These are phyloP conservation scores for Lipomyces starkeyi DNA, from an alignment of 805 yeast species.

Conservation along the genomic window DNA sequence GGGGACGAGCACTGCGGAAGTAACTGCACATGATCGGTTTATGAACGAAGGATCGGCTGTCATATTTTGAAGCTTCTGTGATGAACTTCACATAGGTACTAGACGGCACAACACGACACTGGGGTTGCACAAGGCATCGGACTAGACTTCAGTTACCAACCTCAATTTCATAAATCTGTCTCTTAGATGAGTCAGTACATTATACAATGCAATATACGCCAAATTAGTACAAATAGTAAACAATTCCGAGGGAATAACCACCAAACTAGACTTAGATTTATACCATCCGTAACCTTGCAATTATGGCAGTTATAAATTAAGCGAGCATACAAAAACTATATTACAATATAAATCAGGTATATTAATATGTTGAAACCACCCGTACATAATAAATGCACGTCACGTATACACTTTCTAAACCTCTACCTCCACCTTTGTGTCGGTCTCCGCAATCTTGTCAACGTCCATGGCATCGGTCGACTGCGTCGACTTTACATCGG, in stretches of 20 bases:
- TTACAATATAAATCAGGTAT: background rate
- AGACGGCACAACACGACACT: too few species aligned
- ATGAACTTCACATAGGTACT: too few species aligned
- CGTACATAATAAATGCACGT: background rate
- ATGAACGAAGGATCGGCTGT: too few species aligned
- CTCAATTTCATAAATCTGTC: background rate
- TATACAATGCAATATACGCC: background rate
- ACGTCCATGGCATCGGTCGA: conserved; percentile 4
- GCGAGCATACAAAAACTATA: background rate
- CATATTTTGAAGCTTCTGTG: too few species aligned
- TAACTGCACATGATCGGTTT: too few species aligned
- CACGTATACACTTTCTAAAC: background rate
- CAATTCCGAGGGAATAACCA: background rate
- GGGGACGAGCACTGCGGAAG: too few species aligned
- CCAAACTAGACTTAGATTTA: background rate
- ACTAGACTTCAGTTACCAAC: background rate
- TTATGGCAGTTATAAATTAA: background rate
- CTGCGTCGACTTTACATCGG: background rate
- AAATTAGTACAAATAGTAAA: background rate
- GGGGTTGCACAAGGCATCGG: too few species aligned
- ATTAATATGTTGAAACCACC: background rate
- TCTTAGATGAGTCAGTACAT: background rate
- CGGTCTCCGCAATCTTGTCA: background rate
- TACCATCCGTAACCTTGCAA: background rate
- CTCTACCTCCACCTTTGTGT: background rate